Base-by-base conservation (phyloP, 1,284 basidiomycete genomes). In the Jaminaea rosea region DNA sequence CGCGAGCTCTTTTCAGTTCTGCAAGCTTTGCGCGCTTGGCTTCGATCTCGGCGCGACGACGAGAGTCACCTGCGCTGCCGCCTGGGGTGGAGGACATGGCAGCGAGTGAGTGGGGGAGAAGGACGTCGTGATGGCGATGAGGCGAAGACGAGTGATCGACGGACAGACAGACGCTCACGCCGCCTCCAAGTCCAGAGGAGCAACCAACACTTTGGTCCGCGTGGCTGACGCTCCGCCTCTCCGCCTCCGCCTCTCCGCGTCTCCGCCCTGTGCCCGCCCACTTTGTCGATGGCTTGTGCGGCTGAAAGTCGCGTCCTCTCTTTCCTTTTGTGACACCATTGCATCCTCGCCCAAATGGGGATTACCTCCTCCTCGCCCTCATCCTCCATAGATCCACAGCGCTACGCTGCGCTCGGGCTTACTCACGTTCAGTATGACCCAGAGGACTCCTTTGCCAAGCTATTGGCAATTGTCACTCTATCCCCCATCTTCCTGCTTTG, bases 11-110 rank as follows among this genome's bases (percentile, higher is more conserved):
- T 55, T 85, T 80, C 26, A 91, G 79, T 59, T 91, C 88, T 44
- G 83, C 88, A 37, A 97, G 83, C 75, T 90, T 91, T 6, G 84
- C 83, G 55, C 85, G 80, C 77, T 97, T 98, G 36, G 85, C 87
- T 76, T 92, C 89, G 58, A 97, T 88, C 77, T 96, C 91, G 65
- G 84, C 81, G 65, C 83, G 76, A 34, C 84, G 79, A 46, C 75
- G 61, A 47, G 78, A 76, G 28, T 65, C 54, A n/a, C n/a, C n/a
- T n/a, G n/a, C n/a, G n/a, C n/a, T n/a, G 11, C 41, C 24, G 26
- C 7, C 37, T 3, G 28, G 39, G 13, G 39, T 42, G 15, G 39
- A 13, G 13, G 39, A 42, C 39, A 42, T 42, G 39, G 19, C 23
- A 42, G 15, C 15, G 19, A 15, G 39, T 17, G 11, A 31, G 26